Evolutionary conservation across 2,329 filamentous ascomycete species (phyloP), one percentile per base, ranked within the genome.

Genomic region (Amylocarpus encephaloides): DNA sequence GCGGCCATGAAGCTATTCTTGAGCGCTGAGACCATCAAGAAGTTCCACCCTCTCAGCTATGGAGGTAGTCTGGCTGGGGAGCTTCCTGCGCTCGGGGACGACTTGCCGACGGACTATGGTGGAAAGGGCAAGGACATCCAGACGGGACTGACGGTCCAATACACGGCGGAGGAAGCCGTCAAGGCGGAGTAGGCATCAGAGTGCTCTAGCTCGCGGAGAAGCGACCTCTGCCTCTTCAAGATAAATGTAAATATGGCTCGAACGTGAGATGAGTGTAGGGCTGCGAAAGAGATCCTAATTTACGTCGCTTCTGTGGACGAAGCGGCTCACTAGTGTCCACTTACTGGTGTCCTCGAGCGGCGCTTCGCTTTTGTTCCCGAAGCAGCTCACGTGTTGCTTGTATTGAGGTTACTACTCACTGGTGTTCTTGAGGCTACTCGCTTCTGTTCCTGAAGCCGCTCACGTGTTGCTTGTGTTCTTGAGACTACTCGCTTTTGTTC

Each of bases 21-120:
- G 39, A 81, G 83, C 29, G 75, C 82, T 44, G 84, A 85, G 63
- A 90, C 86, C 1, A 76, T 86, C 58, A 84, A 84, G 71, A 90
- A 90, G 66, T 88, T 90, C 70, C 85, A 88, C 63, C 86, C 86
- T 41, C 81, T 91, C 71, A 76, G 78, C 55, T 87, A 86, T 60
- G 90, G 91, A 18, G 78, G 72, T 39, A 80, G 79, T 50, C 73
- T 96, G 44, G 82, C 80, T 15, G 73, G 72, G 13, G 79, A 86
- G 65, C 71, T 82, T 51, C 68, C 73, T 43, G 64, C 62, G 2
- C 72, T 93, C 50, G 82, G 79, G 11, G 72, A 78, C 43, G 75
- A 78, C 41, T 71, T 96, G 43, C 89, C 90, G 1, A 76, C 77
- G 57, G 80, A 78, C 54, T 96, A 96, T 64, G 92, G 91, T 50